A percentile compares a stretch with the other conserved stretches of the same genome.
Conservation (phyloP, 768 basidiomycete species). For the Mycena polygramma region DNA sequence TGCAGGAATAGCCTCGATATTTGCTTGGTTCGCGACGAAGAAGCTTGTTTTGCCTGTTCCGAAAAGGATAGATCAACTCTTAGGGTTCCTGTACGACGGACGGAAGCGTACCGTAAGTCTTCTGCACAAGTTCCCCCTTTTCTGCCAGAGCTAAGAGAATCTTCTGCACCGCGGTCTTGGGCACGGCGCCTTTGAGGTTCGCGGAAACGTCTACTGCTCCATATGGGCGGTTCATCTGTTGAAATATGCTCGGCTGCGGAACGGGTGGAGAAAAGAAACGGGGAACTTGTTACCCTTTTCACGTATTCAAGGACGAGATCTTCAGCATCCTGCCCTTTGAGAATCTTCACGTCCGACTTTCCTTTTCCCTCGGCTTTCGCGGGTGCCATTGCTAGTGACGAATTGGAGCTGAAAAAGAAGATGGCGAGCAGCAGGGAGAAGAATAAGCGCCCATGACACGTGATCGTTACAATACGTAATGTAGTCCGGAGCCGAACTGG, state of each 20-base stretch:
- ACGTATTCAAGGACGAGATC: constrained; percentile 84
- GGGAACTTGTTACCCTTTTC: constrained; percentile 63
- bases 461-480: constrained; percentile 11
- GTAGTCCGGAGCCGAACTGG: not conserved
- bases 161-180: constrained; percentile 88
- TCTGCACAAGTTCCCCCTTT: constrained; percentile 84
- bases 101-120: constrained; percentile 76
- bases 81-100: constrained; percentile 22
- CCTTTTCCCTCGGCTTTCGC: constrained; percentile 58
- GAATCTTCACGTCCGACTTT: constrained; percentile 62
- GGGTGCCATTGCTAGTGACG: constrained; percentile 50
- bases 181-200: constrained; percentile 88
- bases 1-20: constrained; percentile 72
- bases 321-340: constrained; percentile 88
- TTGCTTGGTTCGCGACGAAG: constrained; percentile 88
- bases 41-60: constrained; percentile 83
- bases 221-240: constrained; percentile 92
- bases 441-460: not conserved
- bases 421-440: too few species aligned
- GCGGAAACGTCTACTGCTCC: constrained; percentile 93
- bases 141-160: constrained; percentile 87
- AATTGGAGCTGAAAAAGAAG: not conserved
- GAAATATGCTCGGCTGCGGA: constrained; percentile 20
- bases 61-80: constrained; percentile 27
- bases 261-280: constrained; percentile 11